Conservation (phyloP, 352 stramenopile genomes). For the Globisporangium cederbergense region DNA sequence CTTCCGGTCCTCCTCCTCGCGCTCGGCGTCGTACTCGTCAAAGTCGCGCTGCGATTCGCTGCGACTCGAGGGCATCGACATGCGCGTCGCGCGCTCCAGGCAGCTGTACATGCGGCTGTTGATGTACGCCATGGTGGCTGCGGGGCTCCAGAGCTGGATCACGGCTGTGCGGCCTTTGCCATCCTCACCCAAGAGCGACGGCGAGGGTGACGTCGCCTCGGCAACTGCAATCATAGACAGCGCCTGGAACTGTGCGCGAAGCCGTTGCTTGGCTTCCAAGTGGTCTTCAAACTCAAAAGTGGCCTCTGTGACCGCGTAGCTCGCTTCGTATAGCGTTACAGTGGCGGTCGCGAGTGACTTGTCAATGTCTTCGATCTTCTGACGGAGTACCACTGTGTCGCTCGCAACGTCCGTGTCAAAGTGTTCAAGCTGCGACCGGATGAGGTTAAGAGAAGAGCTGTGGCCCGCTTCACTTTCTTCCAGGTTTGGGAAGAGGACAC, state of each 20-base stretch:
- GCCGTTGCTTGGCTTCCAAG: slow-evolving; percentile 31
- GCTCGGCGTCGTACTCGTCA: slow-evolving; percentile 36
- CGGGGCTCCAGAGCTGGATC: slow-evolving; percentile 29
- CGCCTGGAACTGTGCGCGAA: slow-evolving; percentile 46
- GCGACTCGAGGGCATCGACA: slow-evolving; percentile 20
- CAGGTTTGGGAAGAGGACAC: slow-evolving; percentile 70
- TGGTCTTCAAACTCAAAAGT: slow-evolving; percentile 66
- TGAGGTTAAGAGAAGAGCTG: slow-evolving; percentile 43
- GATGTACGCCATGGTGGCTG: slow-evolving; percentile 45
- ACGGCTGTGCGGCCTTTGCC: background rate
- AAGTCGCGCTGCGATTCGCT: slow-evolving; percentile 20
- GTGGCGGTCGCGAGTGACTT: slow-evolving; percentile 50
- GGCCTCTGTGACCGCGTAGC: slow-evolving; percentile 61
- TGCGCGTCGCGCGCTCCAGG: slow-evolving; percentile 43
- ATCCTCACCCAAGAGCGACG: slow-evolving; percentile 21
- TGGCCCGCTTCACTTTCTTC: slow-evolving; percentile 32
- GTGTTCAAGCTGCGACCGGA: slow-evolving; percentile 53
- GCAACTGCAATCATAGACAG: slow-evolving; percentile 40
- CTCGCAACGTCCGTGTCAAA: slow-evolving; percentile 69
- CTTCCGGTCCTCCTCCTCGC: slow-evolving; percentile 42
- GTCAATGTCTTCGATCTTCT: slow-evolving; percentile 76
- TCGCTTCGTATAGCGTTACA: slow-evolving; percentile 42
- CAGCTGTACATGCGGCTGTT: slow-evolving; percentile 58
- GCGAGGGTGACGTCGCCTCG: slow-evolving; percentile 37
- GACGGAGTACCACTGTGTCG: slow-evolving; percentile 63